phyloP scores from a whole-genome alignment of 2,329 filamentous ascomycete species.

The Teratosphaeria nubilosa region DNA sequence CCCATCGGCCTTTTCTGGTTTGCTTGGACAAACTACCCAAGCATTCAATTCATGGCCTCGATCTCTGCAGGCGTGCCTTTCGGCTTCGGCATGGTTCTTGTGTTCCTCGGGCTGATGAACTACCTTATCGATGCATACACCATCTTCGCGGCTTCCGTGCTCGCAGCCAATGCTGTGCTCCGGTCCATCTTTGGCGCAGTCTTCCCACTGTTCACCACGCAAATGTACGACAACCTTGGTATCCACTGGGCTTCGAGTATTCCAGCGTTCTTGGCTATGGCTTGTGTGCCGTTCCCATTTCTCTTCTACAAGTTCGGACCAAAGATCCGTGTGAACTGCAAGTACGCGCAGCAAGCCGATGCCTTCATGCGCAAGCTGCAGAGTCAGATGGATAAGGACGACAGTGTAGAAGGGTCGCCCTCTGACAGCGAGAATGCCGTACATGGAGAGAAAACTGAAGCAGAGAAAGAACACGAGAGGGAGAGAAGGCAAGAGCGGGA shows the following conservation, averaged over 20 bases:
- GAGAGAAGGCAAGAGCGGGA: slow-evolving; percentile 8
- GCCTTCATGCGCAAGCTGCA: slow-evolving; percentile 45
- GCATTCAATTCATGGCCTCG: slow-evolving; percentile 47
- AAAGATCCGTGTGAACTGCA: slow-evolving; percentile 54
- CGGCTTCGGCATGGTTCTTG: slow-evolving; percentile 51
- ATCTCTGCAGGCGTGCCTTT: slow-evolving; percentile 44
- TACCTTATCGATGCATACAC: slow-evolving; percentile 62
- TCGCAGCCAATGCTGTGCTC: slow-evolving; percentile 70
- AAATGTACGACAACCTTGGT: slow-evolving; percentile 47
- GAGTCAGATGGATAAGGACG: slow-evolving; percentile 8
- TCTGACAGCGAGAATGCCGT: background rate
- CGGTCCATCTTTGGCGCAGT: slow-evolving; percentile 67
- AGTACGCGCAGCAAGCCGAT: slow-evolving; percentile 59
- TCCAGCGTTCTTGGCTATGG: slow-evolving; percentile 62
- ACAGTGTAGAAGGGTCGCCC: background rate
- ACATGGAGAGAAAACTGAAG: background rate
- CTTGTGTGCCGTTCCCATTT: slow-evolving; percentile 64
- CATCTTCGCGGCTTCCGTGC: slow-evolving; percentile 64
- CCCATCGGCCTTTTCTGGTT: slow-evolving; percentile 60
- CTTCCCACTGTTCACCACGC: slow-evolving; percentile 63
- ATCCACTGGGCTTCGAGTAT: slow-evolving; percentile 68
- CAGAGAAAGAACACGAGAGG: background rate
- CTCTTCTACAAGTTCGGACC: slow-evolving; percentile 65
- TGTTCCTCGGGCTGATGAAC: slow-evolving; percentile 57
- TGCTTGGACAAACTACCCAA: slow-evolving; percentile 53